phyloP scores from a whole-genome alignment of 345 rosid species.

The Eutrema japonicum region DNA sequence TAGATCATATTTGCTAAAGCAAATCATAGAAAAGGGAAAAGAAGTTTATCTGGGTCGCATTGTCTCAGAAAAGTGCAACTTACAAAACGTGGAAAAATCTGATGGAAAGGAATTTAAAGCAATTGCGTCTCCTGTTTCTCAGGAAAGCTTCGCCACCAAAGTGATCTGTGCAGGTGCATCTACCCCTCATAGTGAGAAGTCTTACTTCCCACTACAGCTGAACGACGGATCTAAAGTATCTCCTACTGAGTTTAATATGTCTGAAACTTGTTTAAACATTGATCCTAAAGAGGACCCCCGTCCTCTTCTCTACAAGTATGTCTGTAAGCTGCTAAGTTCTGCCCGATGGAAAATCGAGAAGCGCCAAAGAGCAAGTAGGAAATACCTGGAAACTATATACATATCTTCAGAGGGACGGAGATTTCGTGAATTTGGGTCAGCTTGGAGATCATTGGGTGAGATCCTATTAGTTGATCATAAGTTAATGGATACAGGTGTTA shows the following conservation, averaged over 20 bases:
- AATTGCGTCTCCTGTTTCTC: slow-evolving; percentile 73
- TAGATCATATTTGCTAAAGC: slow-evolving; percentile 60
- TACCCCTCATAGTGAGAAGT: slow-evolving; percentile 41
- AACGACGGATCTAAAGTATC: slow-evolving; percentile 44
- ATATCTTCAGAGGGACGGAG: slow-evolving; percentile 66
- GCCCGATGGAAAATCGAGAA: slow-evolving; percentile 75
- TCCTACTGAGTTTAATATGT: slow-evolving; percentile 39
- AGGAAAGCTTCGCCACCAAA: slow-evolving; percentile 68
- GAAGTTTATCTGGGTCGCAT: slow-evolving; percentile 40
- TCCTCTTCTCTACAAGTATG: slow-evolving; percentile 65
- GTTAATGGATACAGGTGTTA: slow-evolving; percentile 50
- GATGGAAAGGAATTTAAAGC: slow-evolving; percentile 55
- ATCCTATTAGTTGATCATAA: slow-evolving; percentile 52
- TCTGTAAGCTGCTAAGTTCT: slow-evolving; percentile 52
- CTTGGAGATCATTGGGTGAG: slow-evolving; percentile 74
- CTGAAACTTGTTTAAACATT: slow-evolving; percentile 43
- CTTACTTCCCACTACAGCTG: slow-evolving; percentile 42
- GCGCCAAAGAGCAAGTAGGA: slow-evolving; percentile 62
- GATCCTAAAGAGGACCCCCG: slow-evolving; percentile 72
- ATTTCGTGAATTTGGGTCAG: slow-evolving; percentile 78
- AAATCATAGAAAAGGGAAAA: slow-evolving; percentile 40
- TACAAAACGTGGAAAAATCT: slow-evolving; percentile 32
- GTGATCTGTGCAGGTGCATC: slow-evolving; percentile 52
- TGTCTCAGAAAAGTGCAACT: slow-evolving; percentile 43
- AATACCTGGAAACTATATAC: slow-evolving; percentile 57